Base-by-base conservation (phyloP, 768 basidiomycete genomes). In the Lactarius deliciosus region DNA sequence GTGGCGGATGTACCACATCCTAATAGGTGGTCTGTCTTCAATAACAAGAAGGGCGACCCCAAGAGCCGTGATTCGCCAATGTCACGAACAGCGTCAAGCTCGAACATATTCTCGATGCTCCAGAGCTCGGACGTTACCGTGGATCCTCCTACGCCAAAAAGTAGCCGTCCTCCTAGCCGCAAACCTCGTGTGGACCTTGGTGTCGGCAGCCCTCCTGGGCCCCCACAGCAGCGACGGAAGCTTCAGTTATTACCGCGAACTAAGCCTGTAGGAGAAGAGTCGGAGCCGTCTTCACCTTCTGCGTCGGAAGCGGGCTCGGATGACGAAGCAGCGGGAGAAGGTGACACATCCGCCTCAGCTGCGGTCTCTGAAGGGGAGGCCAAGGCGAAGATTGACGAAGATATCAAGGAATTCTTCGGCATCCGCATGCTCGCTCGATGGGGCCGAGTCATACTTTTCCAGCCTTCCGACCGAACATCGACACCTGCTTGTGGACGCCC, bases 11-110 rank as follows among this genome's bases (percentile, higher is more conserved):
- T 86, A 64, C 79, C 82, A 63, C 87, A 86, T 34, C 83, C 89
- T 36, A 94, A 98, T 66, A 92, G 92, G n/a, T 98, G 96, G 95
- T 85, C 90, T 50, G 59, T 96, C 28, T 97, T 96, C 76, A 81
- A 85, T 53, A 85, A 83, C 72, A 89, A 87, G 80, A 89, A 91
- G 76, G 83, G 83, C 25, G 61, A 69, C 16, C 75, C 68, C 71
- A 88, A 90, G 76, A 72, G 74, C 45, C 83, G 89, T 8, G 88
- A 90, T 70, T 77, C 81, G 9, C 84, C 92, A 3, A 76, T 96
- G 10, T 90, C 92, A 9, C 86, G 93, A 57, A 86, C 87, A n/a
- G 86, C 81, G 71, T 94, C 94, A 54, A 86, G 78, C 65, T 84
- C 86, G 57, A 95, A 94, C 77, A 94, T 94, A 88, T 94, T 94